Evolutionary conservation across 1,139 yeast genomes (phyloP).

Genomic region (Taiozyma sp.): DNA sequence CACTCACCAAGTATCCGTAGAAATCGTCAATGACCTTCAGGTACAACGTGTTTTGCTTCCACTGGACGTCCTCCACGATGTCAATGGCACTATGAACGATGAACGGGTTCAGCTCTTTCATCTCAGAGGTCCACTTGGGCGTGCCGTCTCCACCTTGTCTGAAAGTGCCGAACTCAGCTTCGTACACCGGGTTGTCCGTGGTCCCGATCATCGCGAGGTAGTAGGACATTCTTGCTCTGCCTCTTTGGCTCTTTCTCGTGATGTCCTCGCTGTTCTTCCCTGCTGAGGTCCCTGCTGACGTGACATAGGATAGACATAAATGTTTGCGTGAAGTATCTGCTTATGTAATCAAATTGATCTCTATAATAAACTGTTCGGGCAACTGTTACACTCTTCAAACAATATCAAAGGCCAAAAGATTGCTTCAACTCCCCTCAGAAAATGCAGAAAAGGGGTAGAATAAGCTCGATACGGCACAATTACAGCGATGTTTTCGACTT

Average conservation of each 20-base stretch:
- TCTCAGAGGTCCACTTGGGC: conserved; percentile 48
- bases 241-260: too few species aligned
- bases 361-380: too few species aligned
- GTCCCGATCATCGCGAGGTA: conserved; percentile 89
- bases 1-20: conserved; percentile 75
- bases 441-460: background rate
- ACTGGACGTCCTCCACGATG: conserved; percentile 82
- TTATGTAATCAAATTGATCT: too few species aligned
- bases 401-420: background rate
- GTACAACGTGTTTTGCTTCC: conserved; percentile 57
- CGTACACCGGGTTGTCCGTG: conserved; percentile 81
- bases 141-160: conserved; percentile 60
- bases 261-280: too few species aligned
- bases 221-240: conserved; percentile 48
- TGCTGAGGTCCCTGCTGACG: too few species aligned
- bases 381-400: too few species aligned
- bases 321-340: too few species aligned
- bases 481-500: conserved; percentile 18
- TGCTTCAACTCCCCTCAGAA: background rate
- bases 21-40: conserved; percentile 81
- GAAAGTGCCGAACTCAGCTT: conserved; percentile 78
- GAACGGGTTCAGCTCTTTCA: conserved; percentile 81
- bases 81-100: conserved; percentile 87
- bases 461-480: conserved; percentile 4
- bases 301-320: too few species aligned